Evolutionary conservation across 129 eudicot species (phyloP), one percentile per base, ranked within the genome.

Genomic region (Centaurea solstitialis): DNA sequence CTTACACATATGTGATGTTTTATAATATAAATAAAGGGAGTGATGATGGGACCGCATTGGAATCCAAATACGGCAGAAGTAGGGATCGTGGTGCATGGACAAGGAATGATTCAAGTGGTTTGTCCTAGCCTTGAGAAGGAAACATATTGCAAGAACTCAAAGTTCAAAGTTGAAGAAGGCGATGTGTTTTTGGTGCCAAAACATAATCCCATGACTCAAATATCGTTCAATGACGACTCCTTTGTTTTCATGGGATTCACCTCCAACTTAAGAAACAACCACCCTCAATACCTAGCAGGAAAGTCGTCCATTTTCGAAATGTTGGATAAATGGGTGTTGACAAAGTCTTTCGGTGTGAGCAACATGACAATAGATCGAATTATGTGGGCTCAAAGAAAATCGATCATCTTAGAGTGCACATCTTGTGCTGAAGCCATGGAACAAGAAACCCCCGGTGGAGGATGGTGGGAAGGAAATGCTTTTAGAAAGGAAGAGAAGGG

Each of bases 1-100:
- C 35, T 1, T 30, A 30, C 35, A 30, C 3, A 35, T 26, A 30
- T 70, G 43, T 43, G 40, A 23, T 75, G 33, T 53, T 53, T 18
- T 79, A 3, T 33, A 61, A 61, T 79, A 6, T 47, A 20, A 38
- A 28, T 35, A 20, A 30, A 94, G 99, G 97, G 97, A 30, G 84
- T 89, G 30, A 94, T 92, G 92, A 89, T 94, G 99, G 97, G 88
- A 33, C 97, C 99, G 0, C 93, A 92, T 43, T 90, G 94, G 96
- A 94, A 90, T 76, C 93, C 94, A 0, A 78, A 20, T 33, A 88
- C 89, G 0, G 72, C 75, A 10, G 94, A 94, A 75, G 76, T 92
- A 23, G 89, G 86, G 15, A 76, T 92, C 15, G 97, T 88, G 10
- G 20, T 89, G 78, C 81, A 89, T 50, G 99, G 99, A 39, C 83